Evolutionary conservation across 1,139 yeast species (phyloP).

Genomic region (Hyphopichia pseudoburtonii): DNA sequence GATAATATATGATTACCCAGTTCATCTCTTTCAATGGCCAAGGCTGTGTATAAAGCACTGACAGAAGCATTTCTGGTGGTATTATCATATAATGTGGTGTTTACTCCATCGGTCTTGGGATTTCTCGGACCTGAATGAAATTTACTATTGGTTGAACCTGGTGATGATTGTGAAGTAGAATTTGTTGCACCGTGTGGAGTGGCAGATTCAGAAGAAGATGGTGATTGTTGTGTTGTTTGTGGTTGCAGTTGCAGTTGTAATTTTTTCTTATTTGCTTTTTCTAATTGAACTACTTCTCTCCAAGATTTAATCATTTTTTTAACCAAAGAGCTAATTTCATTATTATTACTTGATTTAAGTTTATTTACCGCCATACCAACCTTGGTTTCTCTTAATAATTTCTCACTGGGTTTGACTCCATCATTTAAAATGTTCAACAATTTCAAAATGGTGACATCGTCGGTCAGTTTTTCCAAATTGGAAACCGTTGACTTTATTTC

Average conservation of each 20-base stretch:
- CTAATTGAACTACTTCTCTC: constrained; percentile 87
- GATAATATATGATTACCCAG: constrained; percentile 53
- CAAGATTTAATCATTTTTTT: constrained; percentile 81
- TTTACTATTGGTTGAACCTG: constrained; percentile 22
- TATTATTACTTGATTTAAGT: constrained; percentile 66
- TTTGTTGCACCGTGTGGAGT: constrained; percentile 8
- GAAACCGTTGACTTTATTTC: constrained; percentile 72
- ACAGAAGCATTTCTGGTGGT: constrained; percentile 83
- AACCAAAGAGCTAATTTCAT: constrained; percentile 68
- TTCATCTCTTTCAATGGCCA: constrained; percentile 75
- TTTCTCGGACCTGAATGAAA: constrained; percentile 58
- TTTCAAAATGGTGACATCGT: constrained; percentile 65
- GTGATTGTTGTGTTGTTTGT: constrained; percentile 5
- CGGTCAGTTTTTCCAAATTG: constrained; percentile 71
- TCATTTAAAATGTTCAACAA: constrained; percentile 66
- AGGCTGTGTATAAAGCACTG: constrained; percentile 80
- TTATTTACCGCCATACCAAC: constrained; percentile 97
- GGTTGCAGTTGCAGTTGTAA: constrained; percentile 5
- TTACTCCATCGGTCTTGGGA: constrained; percentile 78
- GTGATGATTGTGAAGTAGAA: constrained; percentile 9
- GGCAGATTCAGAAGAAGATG: constrained; percentile 8
- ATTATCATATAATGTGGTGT: constrained; percentile 66
- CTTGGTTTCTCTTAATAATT: constrained; percentile 84
- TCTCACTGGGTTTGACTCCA: constrained; percentile 82
- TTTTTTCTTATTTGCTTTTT: constrained; percentile 51